These are phyloP conservation scores for Capsicum pubescens DNA, from an alignment of 257 asterid species.

Conservation along the genomic window DNA sequence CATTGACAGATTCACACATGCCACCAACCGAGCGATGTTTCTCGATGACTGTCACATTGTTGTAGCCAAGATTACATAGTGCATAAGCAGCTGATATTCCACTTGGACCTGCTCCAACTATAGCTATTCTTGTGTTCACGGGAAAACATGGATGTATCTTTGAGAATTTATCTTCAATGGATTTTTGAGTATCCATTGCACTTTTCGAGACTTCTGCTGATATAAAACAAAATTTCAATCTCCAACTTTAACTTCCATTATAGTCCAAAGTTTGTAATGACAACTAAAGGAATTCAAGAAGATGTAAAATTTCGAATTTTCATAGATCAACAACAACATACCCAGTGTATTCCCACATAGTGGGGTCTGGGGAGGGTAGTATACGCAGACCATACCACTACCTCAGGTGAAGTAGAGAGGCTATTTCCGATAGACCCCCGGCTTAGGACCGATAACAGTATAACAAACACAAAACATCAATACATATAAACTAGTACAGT, in stretches of 20 bases:
- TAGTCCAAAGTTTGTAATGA: not conserved
- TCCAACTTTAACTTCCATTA: slow-evolving; percentile 24
- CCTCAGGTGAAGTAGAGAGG: too few species aligned
- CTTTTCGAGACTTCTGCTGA: not conserved
- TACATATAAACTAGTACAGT: too few species aligned
- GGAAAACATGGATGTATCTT: slow-evolving; percentile 74
- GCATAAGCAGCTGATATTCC: slow-evolving; percentile 87
- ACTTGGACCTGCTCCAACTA: slow-evolving; percentile 88
- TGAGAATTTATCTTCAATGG: slow-evolving; percentile 60
- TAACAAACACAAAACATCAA: too few species aligned
- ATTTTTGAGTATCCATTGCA: slow-evolving; percentile 50
- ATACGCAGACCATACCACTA: too few species aligned
- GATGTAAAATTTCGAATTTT: slow-evolving; percentile 7
- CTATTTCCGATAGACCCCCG: too few species aligned
- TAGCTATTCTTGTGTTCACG: slow-evolving; percentile 60
- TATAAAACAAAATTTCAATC: not conserved
- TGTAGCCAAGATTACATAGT: slow-evolving; percentile 69
- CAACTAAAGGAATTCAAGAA: not conserved
- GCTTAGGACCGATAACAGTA: too few species aligned
- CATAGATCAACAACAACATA: not conserved
- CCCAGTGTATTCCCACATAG: too few species aligned
- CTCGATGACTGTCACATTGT: slow-evolving; percentile 66
- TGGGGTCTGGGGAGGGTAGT: too few species aligned
- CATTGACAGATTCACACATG: slow-evolving; percentile 43
- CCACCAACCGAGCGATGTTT: slow-evolving; percentile 85